These are phyloP conservation scores for Hortaea sp. DNA, from an alignment of 2,329 filamentous ascomycete species.

Conservation along the genomic window DNA sequence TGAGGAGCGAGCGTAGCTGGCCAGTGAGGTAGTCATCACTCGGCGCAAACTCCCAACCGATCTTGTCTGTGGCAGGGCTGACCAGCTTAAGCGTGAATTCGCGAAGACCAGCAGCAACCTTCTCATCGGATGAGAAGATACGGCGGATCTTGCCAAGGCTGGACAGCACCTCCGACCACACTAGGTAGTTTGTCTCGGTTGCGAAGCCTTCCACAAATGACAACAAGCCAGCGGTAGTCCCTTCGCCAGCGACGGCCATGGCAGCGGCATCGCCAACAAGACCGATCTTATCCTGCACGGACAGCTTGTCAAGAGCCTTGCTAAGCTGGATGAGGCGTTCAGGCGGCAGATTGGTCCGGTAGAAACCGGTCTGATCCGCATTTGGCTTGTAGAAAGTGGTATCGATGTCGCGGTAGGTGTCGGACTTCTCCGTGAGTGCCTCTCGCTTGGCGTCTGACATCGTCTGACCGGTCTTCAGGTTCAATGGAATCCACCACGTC, in stretches of 20 bases:
- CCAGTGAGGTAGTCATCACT: conserved; percentile 73
- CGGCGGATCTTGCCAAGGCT: conserved; percentile 68
- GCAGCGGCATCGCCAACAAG: conserved; percentile 84
- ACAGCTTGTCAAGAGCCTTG: conserved; percentile 63
- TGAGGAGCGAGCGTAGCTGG: conserved; percentile 72
- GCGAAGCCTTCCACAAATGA: conserved; percentile 78
- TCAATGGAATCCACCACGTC: conserved; percentile 90
- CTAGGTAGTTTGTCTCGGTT: conserved; percentile 71
- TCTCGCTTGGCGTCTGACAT: conserved; percentile 52
- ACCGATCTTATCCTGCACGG: conserved; percentile 82
- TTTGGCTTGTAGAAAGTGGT: conserved; percentile 90
- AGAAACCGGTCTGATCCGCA: conserved; percentile 77
- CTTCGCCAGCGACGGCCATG: conserved; percentile 77
- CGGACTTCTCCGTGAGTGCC: conserved; percentile 65
- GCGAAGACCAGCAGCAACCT: conserved; percentile 62
- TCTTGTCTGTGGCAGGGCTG: conserved; percentile 59
- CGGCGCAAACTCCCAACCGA: conserved; percentile 77
- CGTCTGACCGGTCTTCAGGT: conserved; percentile 65
- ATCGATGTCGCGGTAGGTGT: conserved; percentile 64
- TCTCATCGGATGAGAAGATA: conserved; percentile 70
- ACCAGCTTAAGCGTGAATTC: conserved; percentile 72
- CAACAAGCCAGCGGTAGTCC: conserved; percentile 69
- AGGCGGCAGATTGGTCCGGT: conserved; percentile 88
- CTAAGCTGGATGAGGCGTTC: conserved; percentile 71
- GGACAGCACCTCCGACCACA: conserved; percentile 77